Percentiles rank a stretch among this genome's conserved stretches.
These are phyloP conservation scores for Magnusiomyces suaveolens DNA, from an alignment of 1,139 yeast genomes.

Conservation along the genomic window DNA sequence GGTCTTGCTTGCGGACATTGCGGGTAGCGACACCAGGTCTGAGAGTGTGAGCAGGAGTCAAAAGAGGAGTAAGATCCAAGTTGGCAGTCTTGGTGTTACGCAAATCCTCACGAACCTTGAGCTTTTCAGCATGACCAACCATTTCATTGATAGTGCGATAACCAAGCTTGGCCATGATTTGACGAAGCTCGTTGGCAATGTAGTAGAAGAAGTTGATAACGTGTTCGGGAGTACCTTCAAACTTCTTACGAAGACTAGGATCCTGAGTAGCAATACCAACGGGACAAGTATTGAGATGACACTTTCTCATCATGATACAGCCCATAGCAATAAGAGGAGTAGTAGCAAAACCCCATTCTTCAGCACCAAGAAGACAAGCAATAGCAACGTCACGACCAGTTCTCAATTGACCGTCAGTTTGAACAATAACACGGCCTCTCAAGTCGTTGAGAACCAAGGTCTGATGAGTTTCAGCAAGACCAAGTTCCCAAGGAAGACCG, in stretches of 20 bases:
- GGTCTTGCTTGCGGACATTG: slow-evolving; percentile 90
- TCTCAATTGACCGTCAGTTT: slow-evolving; percentile 94
- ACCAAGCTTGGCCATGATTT: slow-evolving; percentile 88
- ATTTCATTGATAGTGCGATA: slow-evolving; percentile 93
- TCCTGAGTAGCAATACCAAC: slow-evolving; percentile 99
- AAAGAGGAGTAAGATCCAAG: slow-evolving; percentile 81
- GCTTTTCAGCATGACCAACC: slow-evolving; percentile 94
- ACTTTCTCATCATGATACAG: slow-evolving; percentile 90
- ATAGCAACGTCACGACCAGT: slow-evolving; percentile 97
- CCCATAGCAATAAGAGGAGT: slow-evolving; percentile 97
- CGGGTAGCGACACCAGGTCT: slow-evolving; percentile 98
- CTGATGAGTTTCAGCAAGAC: slow-evolving; percentile 96
- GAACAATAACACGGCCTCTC: slow-evolving; percentile 89
- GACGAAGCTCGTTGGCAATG: slow-evolving; percentile 83
- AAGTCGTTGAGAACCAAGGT: slow-evolving; percentile 90
- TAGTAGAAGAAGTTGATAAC: slow-evolving; percentile 96
- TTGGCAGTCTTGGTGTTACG: slow-evolving; percentile 85
- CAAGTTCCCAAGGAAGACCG: slow-evolving; percentile 98
- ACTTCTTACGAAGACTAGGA: slow-evolving; percentile 84
- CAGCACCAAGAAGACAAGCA: slow-evolving; percentile 94
- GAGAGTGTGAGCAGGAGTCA: slow-evolving; percentile 93
- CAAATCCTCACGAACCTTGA: slow-evolving; percentile 73
- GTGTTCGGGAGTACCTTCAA: slow-evolving; percentile 95
- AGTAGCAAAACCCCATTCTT: slow-evolving; percentile 97
- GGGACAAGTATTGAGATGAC: slow-evolving; percentile 90